phyloP scores from a whole-genome alignment of 2,329 filamentous ascomycete genomes.

The Penicillium sp. region DNA sequence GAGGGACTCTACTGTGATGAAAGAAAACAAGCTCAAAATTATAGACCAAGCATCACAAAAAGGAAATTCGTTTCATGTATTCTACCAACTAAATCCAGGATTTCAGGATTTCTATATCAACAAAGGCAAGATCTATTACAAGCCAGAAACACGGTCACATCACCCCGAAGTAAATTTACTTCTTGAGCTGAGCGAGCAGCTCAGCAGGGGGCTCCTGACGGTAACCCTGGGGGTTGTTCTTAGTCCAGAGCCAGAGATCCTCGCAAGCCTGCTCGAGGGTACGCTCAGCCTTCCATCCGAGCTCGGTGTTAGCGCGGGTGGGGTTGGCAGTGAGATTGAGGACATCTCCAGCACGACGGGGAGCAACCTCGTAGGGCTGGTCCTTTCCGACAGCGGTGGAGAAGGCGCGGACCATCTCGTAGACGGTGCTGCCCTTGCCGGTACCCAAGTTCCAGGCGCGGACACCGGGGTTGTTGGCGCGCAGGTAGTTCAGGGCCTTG shows the following conservation, averaged over 20 bases:
- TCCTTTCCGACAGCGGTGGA: slow-evolving; percentile 80
- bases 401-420: slow-evolving; percentile 97
- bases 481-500: slow-evolving; percentile 68
- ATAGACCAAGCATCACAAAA: slow-evolving; percentile 19
- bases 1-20: not conserved
- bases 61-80: slow-evolving; percentile 40
- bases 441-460: slow-evolving; percentile 97
- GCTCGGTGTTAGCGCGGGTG: slow-evolving; percentile 78
- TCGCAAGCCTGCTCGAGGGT: slow-evolving; percentile 90
- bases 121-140: slow-evolving; percentile 5
- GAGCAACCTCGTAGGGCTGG: slow-evolving; percentile 81
- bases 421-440: slow-evolving; percentile 90
- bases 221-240: slow-evolving; percentile 96
- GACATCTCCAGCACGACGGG: slow-evolving; percentile 82
- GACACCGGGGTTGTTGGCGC: slow-evolving; percentile 68
- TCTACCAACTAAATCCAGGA: slow-evolving; percentile 20
- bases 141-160: not conserved
- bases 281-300: slow-evolving; percentile 87
- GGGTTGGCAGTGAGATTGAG: slow-evolving; percentile 94
- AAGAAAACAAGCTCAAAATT: not conserved
- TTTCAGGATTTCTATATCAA: slow-evolving; percentile 20
- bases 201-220: slow-evolving; percentile 83
- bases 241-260: slow-evolving; percentile 95
- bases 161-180: slow-evolving; percentile 25
- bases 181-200: slow-evolving; percentile 61